These are phyloP conservation scores for Plasmodium blacklocki DNA, from an alignment of 169 alveolate genomes.

Conservation along the genomic window DNA sequence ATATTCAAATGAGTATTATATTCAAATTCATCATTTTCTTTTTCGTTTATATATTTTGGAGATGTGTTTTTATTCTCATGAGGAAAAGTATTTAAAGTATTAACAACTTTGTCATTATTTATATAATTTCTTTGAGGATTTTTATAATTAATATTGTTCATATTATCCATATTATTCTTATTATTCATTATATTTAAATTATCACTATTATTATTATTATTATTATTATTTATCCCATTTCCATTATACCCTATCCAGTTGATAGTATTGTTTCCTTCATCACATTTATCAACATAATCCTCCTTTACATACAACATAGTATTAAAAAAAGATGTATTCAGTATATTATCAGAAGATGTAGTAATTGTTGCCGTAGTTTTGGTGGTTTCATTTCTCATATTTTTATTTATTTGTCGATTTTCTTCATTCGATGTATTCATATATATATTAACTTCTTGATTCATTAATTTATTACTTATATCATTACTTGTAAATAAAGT, in stretches of 20 bases:
- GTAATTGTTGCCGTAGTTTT: conserved; percentile 46
- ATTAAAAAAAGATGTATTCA: conserved; percentile 31
- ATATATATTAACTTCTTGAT: conserved; percentile 14
- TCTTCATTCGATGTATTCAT: conserved; percentile 3
- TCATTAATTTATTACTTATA: not conserved
- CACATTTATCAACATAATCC: conserved; percentile 15
- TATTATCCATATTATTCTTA: conserved; percentile 8
- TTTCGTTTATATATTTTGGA: conserved; percentile 10
- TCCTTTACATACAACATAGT: not conserved
- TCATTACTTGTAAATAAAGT: conserved; percentile 6
- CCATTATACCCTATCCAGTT: not conserved
- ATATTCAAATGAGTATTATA: conserved; percentile 38
- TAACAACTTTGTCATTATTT: not conserved
- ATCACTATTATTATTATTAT: not conserved
- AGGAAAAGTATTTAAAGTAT: not conserved
- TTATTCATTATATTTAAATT: not conserved
- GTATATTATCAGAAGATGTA: conserved; percentile 26
- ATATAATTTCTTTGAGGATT: not conserved
- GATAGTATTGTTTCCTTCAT: conserved; percentile 17
- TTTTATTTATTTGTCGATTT: conserved; percentile 30
- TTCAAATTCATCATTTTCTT: conserved; percentile 18
- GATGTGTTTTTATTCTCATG: conserved; percentile 10
- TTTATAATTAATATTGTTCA: not conserved
- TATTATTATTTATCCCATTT: not conserved
- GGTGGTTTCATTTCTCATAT: conserved; percentile 46